Base-by-base conservation (phyloP, 768 basidiomycete species). In the Daedaleopsis nitida region DNA sequence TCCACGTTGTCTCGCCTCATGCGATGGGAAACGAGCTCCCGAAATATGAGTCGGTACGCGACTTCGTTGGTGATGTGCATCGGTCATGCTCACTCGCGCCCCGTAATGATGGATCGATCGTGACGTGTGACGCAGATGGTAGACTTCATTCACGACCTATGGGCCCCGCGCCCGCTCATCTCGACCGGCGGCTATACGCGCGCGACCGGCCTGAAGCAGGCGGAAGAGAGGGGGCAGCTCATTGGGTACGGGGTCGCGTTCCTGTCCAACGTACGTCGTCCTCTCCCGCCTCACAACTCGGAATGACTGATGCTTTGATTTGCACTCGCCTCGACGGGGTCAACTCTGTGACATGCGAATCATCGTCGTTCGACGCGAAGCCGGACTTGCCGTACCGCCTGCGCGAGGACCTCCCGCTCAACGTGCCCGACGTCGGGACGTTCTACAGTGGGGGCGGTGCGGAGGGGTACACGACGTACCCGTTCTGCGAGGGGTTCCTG, bases 371-470 rank as follows among this genome's bases (percentile, higher is more conserved):
- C n/a, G n/a, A n/a, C n/a, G n/a, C n/a, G n/a, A n/a, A 42, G 79
- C 81, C 81, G 17, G 80, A 82, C 65, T 72, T 82, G 14, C 75
- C 75, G 0, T 61, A 63, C n/a, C 69, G 80, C 5, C 58, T 81
- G n/a, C 59, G 69, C 62, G 67, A 75, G 48, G 63, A 76, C 43
- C 62, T 78, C 1, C 70, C 78, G 0, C 66, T 80, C 3, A 76
- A 68, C 27, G 49, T 57, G 8, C 75, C 74, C 43, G 68, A 83
- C 49, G 55, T 72, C 13, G 67, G 64, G 10, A 81, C 79, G 2
- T 83, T 80, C 66, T 82, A 80, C 58, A 65, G 65, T 5, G 70
- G 69, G n/a, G 74, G 65, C 10, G 74, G 73, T 37, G 50, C 65
- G 5, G 55, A 58, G 21, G 74, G 74, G 9, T 75, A 74, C 59